Conservation (phyloP, 108 stramenopile genomes). For the Ochromonas danica region DNA sequence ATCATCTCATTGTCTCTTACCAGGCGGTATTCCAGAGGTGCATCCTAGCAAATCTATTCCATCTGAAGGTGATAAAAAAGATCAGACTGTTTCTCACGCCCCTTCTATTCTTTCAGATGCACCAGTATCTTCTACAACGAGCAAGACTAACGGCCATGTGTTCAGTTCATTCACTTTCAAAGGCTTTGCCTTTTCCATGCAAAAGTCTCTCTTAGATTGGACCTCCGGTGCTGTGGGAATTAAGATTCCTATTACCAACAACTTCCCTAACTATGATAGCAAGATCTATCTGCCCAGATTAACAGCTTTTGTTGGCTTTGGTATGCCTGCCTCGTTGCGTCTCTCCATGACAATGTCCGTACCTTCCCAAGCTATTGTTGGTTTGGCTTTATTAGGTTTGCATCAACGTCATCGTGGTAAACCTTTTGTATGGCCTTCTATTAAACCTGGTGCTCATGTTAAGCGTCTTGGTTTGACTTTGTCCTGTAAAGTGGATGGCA, state of each 20-base stretch:
- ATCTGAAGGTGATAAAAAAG: too few species aligned
- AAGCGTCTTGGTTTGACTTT: not conserved
- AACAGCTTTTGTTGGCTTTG: not conserved
- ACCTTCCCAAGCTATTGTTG: not conserved
- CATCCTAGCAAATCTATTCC: too few species aligned
- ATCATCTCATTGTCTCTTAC: too few species aligned
- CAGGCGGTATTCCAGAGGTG: too few species aligned
- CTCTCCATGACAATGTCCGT: not conserved
- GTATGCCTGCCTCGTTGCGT: not conserved
- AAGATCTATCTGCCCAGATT: not conserved
- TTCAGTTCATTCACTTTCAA: not conserved
- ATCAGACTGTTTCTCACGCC: too few species aligned
- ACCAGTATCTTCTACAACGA: too few species aligned
- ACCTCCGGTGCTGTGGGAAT: not conserved
- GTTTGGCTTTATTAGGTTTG: not conserved
- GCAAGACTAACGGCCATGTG: too few species aligned
- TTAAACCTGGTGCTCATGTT: not conserved
- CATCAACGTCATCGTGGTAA: not conserved
- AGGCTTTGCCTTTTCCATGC: not conserved
- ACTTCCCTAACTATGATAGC: not conserved
- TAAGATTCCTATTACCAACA: not conserved
- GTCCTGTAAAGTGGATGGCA: not conserved
- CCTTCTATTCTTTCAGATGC: too few species aligned
- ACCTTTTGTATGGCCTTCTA: not conserved
- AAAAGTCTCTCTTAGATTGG: not conserved